phyloP scores from a whole-genome alignment of 805 yeast species.

The Lipomyces kockii region DNA sequence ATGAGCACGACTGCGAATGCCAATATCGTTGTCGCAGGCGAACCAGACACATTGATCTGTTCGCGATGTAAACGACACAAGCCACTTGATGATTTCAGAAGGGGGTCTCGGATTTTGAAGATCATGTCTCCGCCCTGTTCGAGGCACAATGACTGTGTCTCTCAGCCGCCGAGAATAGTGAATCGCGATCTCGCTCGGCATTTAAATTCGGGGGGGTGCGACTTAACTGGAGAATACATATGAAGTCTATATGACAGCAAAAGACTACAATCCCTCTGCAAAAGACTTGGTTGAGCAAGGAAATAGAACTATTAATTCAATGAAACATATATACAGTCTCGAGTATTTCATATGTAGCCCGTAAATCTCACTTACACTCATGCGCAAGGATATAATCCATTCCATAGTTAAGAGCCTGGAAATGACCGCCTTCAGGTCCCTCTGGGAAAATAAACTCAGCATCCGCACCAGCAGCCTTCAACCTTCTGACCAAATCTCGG shows the following conservation, averaged over 20 bases:
- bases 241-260: background rate
- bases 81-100: too few species aligned
- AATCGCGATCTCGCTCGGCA: too few species aligned
- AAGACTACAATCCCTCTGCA: background rate
- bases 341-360: background rate
- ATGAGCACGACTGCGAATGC: too few species aligned
- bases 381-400: conserved; percentile 29
- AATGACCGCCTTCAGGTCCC: conserved; percentile 35
- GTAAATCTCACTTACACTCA: conserved; percentile 11
- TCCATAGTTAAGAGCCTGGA: conserved; percentile 33
- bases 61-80: too few species aligned
- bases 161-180: too few species aligned
- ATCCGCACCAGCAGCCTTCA: conserved; percentile 36
- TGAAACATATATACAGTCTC: background rate
- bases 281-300: background rate
- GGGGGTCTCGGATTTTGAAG: too few species aligned
- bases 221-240: background rate
- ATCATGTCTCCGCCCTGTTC: too few species aligned
- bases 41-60: too few species aligned
- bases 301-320: background rate
- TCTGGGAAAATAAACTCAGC: conserved; percentile 29
- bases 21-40: too few species aligned
- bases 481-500: conserved; percentile 26
- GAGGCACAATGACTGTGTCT: too few species aligned
- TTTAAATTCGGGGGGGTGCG: background rate